A percentile compares a stretch with the other conserved stretches of the same genome.
phyloP scores from a whole-genome alignment of 805 yeast species.

The Kodamaea lidongshanica region DNA sequence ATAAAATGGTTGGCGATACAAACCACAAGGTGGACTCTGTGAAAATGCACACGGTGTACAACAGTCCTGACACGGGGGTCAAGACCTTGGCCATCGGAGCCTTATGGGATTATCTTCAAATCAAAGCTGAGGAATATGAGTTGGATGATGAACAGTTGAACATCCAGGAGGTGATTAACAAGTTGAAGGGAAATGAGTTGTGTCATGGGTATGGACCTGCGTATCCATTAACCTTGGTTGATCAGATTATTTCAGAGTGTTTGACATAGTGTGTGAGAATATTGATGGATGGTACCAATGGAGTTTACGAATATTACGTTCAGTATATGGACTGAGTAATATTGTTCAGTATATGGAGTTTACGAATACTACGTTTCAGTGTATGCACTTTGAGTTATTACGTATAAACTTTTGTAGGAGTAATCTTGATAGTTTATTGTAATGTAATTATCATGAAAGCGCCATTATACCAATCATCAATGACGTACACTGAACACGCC shows the following conservation, averaged over 20 bases:
- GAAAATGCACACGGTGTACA: slow-evolving; percentile 27
- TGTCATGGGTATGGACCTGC: slow-evolving; percentile 83
- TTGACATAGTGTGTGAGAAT: too few relatives aligned
- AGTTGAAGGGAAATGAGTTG: slow-evolving; percentile 58
- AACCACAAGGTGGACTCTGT: slow-evolving; percentile 18
- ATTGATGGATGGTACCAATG: too few relatives aligned
- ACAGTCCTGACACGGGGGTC: slow-evolving; percentile 32
- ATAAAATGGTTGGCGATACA: slow-evolving; percentile 21
- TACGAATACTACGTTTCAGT: too few relatives aligned
- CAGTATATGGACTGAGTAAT: too few relatives aligned
- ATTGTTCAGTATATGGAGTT: too few relatives aligned
- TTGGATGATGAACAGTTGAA: slow-evolving; percentile 45
- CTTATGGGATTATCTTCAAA: slow-evolving; percentile 71
- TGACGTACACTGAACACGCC: too few relatives aligned
- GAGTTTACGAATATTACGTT: too few relatives aligned
- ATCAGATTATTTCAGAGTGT: slow-evolving; percentile 26
- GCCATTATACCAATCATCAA: too few relatives aligned
- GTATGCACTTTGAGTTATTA: too few relatives aligned
- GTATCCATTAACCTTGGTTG: slow-evolving; percentile 42
- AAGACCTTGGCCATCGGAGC: slow-evolving; percentile 67
- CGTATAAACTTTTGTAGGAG: too few relatives aligned
- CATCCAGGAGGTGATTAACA: slow-evolving; percentile 50
- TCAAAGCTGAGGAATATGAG: slow-evolving; percentile 41
- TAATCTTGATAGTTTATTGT: too few relatives aligned
- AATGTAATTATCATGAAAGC: too few relatives aligned